Evolutionary conservation across 768 basidiomycete species (phyloP).

Genomic region (Aureoboletus auriporus): DNA sequence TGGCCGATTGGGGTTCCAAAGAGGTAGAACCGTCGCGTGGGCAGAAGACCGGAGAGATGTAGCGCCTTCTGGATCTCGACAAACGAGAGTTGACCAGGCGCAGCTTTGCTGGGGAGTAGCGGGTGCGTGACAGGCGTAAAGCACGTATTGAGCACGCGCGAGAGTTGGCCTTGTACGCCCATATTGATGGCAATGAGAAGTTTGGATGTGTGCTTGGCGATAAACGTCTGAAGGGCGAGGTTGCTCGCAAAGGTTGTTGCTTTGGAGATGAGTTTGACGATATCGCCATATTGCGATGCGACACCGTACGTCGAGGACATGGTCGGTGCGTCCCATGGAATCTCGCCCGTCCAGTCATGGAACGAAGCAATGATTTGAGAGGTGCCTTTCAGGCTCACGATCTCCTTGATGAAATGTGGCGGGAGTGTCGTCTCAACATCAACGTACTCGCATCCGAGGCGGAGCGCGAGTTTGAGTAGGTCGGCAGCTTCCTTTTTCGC

Average conservation of each 20-base stretch:
- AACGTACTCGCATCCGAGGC: constrained; percentile 86
- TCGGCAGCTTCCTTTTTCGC: constrained; percentile 68
- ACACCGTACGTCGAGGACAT: constrained; percentile 67
- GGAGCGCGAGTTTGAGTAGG: constrained; percentile 73
- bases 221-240: constrained; percentile 72
- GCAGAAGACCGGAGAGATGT: constrained; percentile 75
- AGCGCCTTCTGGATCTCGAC: constrained; percentile 81
- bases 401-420: constrained; percentile 51
- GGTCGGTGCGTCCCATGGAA: constrained; percentile 72
- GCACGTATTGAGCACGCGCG: constrained; percentile 79
- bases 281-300: constrained; percentile 71
- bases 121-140: constrained; percentile 92
- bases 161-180: constrained; percentile 85
- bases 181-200: constrained; percentile 96
- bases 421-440: constrained; percentile 86
- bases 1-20: constrained; percentile 87
- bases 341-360: constrained; percentile 88
- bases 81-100: constrained; percentile 91
- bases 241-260: constrained; percentile 76
- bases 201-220: constrained; percentile 52
- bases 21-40: constrained; percentile 72
- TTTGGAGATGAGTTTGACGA: constrained; percentile 90
- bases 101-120: constrained; percentile 77
- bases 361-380: constrained; percentile 88
- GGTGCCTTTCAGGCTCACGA: constrained; percentile 59